A percentile compares a stretch with the other conserved stretches of the same genome.
Conservation (phyloP, 495 filamentous ascomycete species). For the Penicillium crystallinum region DNA sequence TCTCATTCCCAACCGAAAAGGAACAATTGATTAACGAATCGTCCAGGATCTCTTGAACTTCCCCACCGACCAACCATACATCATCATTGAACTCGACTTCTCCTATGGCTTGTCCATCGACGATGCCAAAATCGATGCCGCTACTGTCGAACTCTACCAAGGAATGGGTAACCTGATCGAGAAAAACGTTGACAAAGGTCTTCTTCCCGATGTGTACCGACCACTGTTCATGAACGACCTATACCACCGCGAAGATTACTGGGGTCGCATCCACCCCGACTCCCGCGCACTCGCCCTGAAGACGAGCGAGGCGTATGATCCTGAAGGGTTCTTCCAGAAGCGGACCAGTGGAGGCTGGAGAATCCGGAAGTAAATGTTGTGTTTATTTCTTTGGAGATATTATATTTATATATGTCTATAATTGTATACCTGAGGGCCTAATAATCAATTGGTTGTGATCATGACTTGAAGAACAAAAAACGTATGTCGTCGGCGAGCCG, state of each 20-base stretch:
- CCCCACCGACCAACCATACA: conserved; percentile 46
- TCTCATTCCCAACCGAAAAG: neutral
- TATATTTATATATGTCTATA: neutral
- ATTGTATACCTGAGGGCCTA: neutral
- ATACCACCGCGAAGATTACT: conserved; percentile 55
- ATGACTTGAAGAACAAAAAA: neutral
- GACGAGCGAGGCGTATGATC: conserved; percentile 46
- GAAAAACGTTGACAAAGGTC: conserved; percentile 38
- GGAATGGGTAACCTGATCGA: conserved; percentile 28
- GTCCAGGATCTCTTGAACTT: conserved; percentile 47
- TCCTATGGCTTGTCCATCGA: conserved; percentile 41
- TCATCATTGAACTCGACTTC: conserved; percentile 55
- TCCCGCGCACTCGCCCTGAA: conserved; percentile 42
- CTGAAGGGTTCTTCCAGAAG: conserved; percentile 50
- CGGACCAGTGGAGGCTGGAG: conserved; percentile 52
- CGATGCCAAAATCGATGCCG: conserved; percentile 44
- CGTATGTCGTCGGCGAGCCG: neutral
- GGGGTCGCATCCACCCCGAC: conserved; percentile 45
- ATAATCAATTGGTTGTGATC: neutral
- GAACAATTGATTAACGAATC: neutral
- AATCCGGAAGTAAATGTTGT: conserved; percentile 18
- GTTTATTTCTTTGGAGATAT: neutral
- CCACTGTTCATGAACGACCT: conserved; percentile 59
- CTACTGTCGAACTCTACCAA: conserved; percentile 39
- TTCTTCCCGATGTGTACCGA: conserved; percentile 47